Evolutionary conservation across 2,329 filamentous ascomycete genomes (phyloP), one percentile per base, ranked within the genome.

Genomic region (Neospermospora avenae): DNA sequence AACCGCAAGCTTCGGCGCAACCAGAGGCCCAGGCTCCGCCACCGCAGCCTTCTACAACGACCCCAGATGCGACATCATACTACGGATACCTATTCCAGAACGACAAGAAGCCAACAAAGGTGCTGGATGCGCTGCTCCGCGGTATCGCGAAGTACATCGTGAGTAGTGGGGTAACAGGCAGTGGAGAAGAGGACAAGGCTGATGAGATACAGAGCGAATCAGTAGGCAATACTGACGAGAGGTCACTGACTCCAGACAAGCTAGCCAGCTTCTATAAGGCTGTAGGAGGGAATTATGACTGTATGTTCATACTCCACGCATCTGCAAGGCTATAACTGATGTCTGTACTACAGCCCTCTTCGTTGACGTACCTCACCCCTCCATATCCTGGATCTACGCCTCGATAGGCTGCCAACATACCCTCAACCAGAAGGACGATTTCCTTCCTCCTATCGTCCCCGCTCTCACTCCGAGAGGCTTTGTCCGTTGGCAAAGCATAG

Each of bases 321-420:
- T 60, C 39, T 24, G 24, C 63, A 48, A 63, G 57, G 58, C 64
- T 67, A 56, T 31, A 67, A 59, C 62, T 59, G 39, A 25, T 46
- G 13, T 22, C 25, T 46, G 55, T 60, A 35, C 22, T 53, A 62
- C 67, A 85, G 83, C 81, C 24, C 83, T 98, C 57, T 98, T 98
- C 73, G 79, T 93, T 44, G 81, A 87, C 3, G 90, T 89, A 35
- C 86, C 89, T 20, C 77, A 87, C 62, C 78, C 85, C 39, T 87
- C 88, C 45, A 86, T 99, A 64, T 95, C 93, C 28, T 96, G 91
- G 76, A 95, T 97, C 65, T 98, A 96, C 81, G 89, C 91, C 70
- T 90, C 90, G 7, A 84, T 96, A 55, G 95, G 93, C 67, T 97
- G 93, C 73, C 89, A 92, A 69, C 93, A 98, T 76, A 87, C 86